Percentiles rank a stretch among this genome's conserved stretches.
Conservation (phyloP, 176 grass and related monocot genomes). For the Avena eriantha region DNA sequence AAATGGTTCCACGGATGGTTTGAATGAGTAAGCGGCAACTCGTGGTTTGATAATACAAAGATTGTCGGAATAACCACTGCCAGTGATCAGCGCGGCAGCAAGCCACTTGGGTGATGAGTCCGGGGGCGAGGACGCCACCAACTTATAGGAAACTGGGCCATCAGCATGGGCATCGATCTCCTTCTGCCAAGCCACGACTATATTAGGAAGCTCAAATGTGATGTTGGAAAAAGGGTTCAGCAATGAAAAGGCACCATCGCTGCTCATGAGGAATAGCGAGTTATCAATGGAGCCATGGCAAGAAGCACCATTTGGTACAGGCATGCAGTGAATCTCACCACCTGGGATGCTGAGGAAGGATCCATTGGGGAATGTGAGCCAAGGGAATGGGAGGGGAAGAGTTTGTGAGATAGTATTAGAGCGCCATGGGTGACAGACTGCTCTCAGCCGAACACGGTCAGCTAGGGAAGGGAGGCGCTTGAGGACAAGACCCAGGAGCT, state of each 20-base stretch:
- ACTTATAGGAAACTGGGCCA: not conserved
- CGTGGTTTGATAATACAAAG: not conserved
- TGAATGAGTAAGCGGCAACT: not conserved
- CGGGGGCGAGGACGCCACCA: not conserved
- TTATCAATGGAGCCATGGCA: not conserved
- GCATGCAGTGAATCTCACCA: not conserved
- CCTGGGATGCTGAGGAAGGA: constrained; percentile 22
- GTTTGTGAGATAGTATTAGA: not conserved
- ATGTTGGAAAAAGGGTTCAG: constrained; percentile 18
- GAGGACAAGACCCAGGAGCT: constrained; percentile 17
- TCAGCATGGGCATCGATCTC: not conserved
- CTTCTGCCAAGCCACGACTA: not conserved
- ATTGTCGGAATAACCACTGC: no score
- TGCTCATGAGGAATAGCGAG: constrained; percentile 7
- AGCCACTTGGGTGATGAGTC: not conserved
- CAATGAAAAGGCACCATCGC: not conserved
- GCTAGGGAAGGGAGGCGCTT: not conserved
- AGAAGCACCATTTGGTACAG: not conserved
- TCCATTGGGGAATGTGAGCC: constrained; percentile 15
- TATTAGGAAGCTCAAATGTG: not conserved
- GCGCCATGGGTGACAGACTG: constrained; percentile 23
- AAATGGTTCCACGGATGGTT: not conserved
- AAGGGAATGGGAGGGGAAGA: not conserved
- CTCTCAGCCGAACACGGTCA: constrained; percentile 23
- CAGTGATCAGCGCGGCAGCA: not conserved